phyloP scores from a whole-genome alignment of 805 yeast species.

The Candida maris region DNA sequence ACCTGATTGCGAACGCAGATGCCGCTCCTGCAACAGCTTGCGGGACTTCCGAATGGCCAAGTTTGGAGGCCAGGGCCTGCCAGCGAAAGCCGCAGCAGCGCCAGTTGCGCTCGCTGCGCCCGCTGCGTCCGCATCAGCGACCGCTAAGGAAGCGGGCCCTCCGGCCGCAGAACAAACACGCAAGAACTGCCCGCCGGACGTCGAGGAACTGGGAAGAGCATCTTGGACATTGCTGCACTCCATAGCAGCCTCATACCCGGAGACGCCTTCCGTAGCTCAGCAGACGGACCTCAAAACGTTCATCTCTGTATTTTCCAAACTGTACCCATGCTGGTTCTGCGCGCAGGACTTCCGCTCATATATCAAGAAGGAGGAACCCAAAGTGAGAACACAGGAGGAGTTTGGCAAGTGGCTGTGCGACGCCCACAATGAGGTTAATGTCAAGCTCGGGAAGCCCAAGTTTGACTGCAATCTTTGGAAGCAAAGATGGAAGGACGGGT shows the following conservation, averaged over 20 bases:
- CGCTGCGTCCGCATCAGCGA: slow-evolving; percentile 17
- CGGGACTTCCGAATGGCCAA: slow-evolving; percentile 67
- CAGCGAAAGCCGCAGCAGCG: slow-evolving; percentile 1
- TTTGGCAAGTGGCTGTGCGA: slow-evolving; percentile 90
- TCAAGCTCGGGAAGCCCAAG: slow-evolving; percentile 75
- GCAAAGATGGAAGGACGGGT: slow-evolving; percentile 92
- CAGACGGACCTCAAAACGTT: slow-evolving; percentile 73
- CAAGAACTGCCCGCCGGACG: slow-evolving; percentile 80
- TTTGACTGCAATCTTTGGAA: slow-evolving; percentile 91
- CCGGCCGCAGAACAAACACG: slow-evolving; percentile 16
- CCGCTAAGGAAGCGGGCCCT: slow-evolving; percentile 12
- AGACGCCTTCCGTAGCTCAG: slow-evolving; percentile 52
- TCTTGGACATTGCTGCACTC: slow-evolving; percentile 93
- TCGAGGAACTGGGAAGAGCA: slow-evolving; percentile 70
- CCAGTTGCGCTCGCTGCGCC: slow-evolving; percentile 5
- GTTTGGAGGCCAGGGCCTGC: background rate
- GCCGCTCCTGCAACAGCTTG: slow-evolving; percentile 85
- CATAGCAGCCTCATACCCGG: slow-evolving; percentile 87
- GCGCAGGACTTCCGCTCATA: slow-evolving; percentile 77
- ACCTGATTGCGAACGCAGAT: slow-evolving; percentile 37
- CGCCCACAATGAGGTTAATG: slow-evolving; percentile 93
- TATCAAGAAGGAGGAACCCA: slow-evolving; percentile 50
- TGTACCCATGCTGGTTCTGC: slow-evolving; percentile 94
- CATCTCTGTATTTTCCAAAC: slow-evolving; percentile 62
- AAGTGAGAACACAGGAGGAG: slow-evolving; percentile 63